Evolutionary conservation across 805 yeast species (phyloP).

Genomic region (Metschnikowia peoriensis): DNA sequence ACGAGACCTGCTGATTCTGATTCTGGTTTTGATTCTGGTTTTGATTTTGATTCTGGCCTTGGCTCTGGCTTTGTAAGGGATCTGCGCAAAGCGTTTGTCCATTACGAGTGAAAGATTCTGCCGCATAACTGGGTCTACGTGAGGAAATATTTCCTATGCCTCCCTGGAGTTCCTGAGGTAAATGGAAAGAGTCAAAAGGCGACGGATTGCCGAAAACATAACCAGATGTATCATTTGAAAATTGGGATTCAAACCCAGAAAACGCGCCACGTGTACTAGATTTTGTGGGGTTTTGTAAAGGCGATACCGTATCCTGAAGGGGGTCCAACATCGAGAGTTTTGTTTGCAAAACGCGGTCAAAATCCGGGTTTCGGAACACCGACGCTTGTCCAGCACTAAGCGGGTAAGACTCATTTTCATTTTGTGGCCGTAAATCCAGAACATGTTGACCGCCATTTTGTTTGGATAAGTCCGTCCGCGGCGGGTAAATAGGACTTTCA

Average conservation of each 20-base stretch:
- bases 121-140: conserved; percentile 73
- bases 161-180: conserved; percentile 63
- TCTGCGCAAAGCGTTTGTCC: conserved; percentile 1
- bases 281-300: conserved; percentile 1
- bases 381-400: not conserved
- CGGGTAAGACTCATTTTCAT: not conserved
- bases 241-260: not conserved
- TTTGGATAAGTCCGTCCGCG: not conserved
- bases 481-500: not conserved
- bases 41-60: not conserved
- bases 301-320: conserved; percentile 7
- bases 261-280: not conserved
- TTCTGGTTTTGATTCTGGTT: not conserved
- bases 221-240: not conserved
- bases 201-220: not conserved
- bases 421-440: not conserved
- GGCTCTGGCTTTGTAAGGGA: not conserved
- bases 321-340: conserved; percentile 9
- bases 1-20: not conserved
- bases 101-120: conserved; percentile 54
- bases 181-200: conserved; percentile 35
- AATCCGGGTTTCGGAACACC: conserved; percentile 2
- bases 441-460: not conserved
- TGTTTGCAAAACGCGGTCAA: conserved; percentile 6
- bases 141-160: conserved; percentile 61